Conservation (phyloP, 495 filamentous ascomycete species). For the Xylaria sp. region DNA sequence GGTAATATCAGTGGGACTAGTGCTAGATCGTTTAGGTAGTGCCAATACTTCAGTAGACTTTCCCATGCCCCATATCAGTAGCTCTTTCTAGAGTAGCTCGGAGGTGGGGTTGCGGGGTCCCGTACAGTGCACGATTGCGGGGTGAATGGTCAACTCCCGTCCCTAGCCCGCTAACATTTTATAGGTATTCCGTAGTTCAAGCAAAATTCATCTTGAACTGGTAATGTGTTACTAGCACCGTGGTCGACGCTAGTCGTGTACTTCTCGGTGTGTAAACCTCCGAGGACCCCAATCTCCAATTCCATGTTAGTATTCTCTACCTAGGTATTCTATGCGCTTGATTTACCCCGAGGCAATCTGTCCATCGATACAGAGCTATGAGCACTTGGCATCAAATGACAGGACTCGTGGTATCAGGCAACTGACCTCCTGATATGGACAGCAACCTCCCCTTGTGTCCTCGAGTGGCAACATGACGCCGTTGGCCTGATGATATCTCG, state of each 20-base stretch:
- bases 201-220: background rate
- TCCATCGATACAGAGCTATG: too few species aligned
- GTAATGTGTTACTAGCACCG: background rate
- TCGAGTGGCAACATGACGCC: too few species aligned
- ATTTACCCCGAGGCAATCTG: too few species aligned
- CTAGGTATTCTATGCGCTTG: background rate
- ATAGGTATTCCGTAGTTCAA: background rate
- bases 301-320: background rate
- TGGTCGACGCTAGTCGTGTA: background rate
- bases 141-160: background rate
- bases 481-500: too few species aligned
- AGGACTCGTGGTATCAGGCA: too few species aligned
- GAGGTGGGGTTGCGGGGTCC: background rate
- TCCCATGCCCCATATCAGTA: too few species aligned
- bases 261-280: slow-evolving; percentile 5
- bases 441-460: too few species aligned
- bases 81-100: too few species aligned
- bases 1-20: background rate
- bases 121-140: background rate
- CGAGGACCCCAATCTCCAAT: slow-evolving; percentile 15
- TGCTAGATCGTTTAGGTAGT: background rate
- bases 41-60: too few species aligned
- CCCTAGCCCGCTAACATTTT: background rate
- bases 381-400: too few species aligned
- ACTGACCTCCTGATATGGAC: too few species aligned